Evolutionary conservation across 2,329 filamentous ascomycete genomes (phyloP).

Genomic region (Alternaria gansuensis): DNA sequence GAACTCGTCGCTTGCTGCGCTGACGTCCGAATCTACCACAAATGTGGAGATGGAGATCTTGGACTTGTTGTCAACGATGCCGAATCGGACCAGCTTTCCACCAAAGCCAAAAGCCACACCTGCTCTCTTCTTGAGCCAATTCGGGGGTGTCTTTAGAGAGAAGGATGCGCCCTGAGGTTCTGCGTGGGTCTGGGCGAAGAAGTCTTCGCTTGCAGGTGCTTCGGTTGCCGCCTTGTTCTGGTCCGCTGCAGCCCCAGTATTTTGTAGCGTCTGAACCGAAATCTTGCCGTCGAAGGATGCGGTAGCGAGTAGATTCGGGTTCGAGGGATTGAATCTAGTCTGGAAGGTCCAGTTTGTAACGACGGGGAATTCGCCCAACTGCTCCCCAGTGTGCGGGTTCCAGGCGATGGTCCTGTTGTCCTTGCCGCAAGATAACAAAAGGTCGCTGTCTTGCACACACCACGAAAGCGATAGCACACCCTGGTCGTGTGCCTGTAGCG

Average conservation of each 20-base stretch:
- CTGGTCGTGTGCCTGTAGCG: slow-evolving; percentile 89
- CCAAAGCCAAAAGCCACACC: slow-evolving; percentile 95
- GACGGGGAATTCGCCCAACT: slow-evolving; percentile 91
- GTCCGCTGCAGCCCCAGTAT: slow-evolving; percentile 81
- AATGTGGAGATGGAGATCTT: slow-evolving; percentile 88
- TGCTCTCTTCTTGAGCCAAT: slow-evolving; percentile 85
- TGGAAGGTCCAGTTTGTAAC: slow-evolving; percentile 99
- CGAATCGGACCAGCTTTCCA: slow-evolving; percentile 85
- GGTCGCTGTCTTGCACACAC: slow-evolving; percentile 89
- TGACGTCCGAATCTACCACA: slow-evolving; percentile 84
- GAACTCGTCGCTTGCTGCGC: slow-evolving; percentile 84
- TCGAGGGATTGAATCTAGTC: slow-evolving; percentile 91
- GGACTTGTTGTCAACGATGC: slow-evolving; percentile 73
- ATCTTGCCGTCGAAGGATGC: slow-evolving; percentile 98
- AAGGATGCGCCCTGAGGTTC: slow-evolving; percentile 92
- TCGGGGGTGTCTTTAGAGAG: slow-evolving; percentile 83
- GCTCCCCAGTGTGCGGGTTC: slow-evolving; percentile 91
- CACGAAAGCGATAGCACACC: slow-evolving; percentile 93
- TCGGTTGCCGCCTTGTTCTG: slow-evolving; percentile 66
- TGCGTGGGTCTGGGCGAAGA: slow-evolving; percentile 91
- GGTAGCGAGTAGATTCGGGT: slow-evolving; percentile 90
- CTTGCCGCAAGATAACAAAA: slow-evolving; percentile 93
- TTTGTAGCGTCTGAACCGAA: slow-evolving; percentile 90
- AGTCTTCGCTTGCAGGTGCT: slow-evolving; percentile 88
- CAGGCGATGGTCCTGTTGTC: slow-evolving; percentile 95